Evolutionary conservation across 2,329 filamentous ascomycete species (phyloP).

Genomic region (Trichoderma koningiopsis): DNA sequence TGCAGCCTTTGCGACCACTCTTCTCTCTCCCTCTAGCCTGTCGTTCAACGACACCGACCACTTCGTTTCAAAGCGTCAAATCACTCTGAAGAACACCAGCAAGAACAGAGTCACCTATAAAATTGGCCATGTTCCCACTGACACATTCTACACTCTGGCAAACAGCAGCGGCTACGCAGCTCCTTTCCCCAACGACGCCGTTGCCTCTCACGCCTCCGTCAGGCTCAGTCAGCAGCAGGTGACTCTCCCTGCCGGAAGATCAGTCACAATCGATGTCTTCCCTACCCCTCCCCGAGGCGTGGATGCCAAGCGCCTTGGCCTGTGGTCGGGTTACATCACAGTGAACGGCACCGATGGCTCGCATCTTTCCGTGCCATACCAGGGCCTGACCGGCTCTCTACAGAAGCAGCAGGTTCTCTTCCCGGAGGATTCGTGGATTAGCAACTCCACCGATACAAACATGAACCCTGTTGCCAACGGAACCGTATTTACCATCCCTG

Average conservation of each 20-base stretch:
- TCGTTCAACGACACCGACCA: constrained; percentile 67
- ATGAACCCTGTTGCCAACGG: constrained; percentile 36
- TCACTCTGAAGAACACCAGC: constrained; percentile 59
- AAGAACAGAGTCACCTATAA: constrained; percentile 52
- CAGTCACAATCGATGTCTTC: constrained; percentile 50
- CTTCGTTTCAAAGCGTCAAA: constrained; percentile 48
- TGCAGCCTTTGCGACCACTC: constrained; percentile 55
- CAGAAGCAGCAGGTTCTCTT: constrained; percentile 35
- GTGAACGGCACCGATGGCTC: constrained; percentile 45
- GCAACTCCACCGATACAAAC: constrained; percentile 39
- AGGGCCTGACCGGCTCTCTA: constrained; percentile 43
- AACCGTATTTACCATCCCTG: constrained; percentile 47
- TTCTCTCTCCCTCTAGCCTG: constrained; percentile 58
- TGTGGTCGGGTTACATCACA: constrained; percentile 48
- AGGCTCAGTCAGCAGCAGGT: constrained; percentile 47
- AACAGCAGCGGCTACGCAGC: constrained; percentile 40
- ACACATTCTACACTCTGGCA: constrained; percentile 55
- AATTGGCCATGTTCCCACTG: constrained; percentile 52
- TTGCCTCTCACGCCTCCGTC: constrained; percentile 46
- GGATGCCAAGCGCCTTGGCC: constrained; percentile 41
- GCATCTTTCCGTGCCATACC: constrained; percentile 45
- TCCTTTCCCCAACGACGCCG: constrained; percentile 50
- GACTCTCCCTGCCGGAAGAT: constrained; percentile 46
- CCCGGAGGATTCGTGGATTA: constrained; percentile 34
- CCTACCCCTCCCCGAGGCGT: constrained; percentile 45